Evolutionary conservation across 2,329 filamentous ascomycete genomes (phyloP).

Genomic region (Eurotiales sp.): DNA sequence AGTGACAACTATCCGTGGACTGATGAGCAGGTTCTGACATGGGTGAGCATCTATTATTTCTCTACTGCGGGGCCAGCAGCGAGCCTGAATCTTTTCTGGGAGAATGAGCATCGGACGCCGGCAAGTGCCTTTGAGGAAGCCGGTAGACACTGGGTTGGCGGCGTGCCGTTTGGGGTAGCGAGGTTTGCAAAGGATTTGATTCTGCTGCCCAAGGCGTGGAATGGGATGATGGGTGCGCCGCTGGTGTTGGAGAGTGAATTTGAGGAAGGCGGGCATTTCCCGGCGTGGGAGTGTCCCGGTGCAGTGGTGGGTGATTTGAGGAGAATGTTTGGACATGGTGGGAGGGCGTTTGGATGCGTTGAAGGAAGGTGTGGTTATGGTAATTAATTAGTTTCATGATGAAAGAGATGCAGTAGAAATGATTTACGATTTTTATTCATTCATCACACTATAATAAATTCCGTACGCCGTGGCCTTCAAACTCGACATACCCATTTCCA

Average conservation of each 20-base stretch:
- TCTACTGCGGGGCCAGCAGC: slow-evolving; percentile 3
- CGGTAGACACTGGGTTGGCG: neutral
- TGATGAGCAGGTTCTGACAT: slow-evolving; percentile 6
- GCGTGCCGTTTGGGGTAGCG: neutral
- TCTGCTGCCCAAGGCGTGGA: slow-evolving; percentile 6
- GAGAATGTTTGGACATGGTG: neutral
- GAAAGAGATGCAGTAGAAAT: neutral
- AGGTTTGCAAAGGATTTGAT: slow-evolving; percentile 6
- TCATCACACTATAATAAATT: neutral
- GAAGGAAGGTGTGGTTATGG: neutral
- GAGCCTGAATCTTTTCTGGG: neutral
- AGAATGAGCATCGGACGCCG: neutral
- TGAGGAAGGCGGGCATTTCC: slow-evolving; percentile 7
- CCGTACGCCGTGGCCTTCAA: neutral
- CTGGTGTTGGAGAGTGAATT: slow-evolving; percentile 7
- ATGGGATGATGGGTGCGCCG: slow-evolving; percentile 4
- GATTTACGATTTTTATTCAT: neutral
- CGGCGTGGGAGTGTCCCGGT: slow-evolving; percentile 7
- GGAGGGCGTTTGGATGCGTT: neutral
- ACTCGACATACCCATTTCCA: neutral
- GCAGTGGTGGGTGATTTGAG: neutral
- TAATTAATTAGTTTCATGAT: no score
- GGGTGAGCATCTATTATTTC: slow-evolving; percentile 10
- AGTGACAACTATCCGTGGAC: slow-evolving; percentile 8
- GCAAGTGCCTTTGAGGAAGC: slow-evolving; percentile 1